A percentile compares a stretch with the other conserved stretches of the same genome.
These are phyloP conservation scores for Ceriops zippeliana DNA, from an alignment of 345 rosid species.

Conservation along the genomic window DNA sequence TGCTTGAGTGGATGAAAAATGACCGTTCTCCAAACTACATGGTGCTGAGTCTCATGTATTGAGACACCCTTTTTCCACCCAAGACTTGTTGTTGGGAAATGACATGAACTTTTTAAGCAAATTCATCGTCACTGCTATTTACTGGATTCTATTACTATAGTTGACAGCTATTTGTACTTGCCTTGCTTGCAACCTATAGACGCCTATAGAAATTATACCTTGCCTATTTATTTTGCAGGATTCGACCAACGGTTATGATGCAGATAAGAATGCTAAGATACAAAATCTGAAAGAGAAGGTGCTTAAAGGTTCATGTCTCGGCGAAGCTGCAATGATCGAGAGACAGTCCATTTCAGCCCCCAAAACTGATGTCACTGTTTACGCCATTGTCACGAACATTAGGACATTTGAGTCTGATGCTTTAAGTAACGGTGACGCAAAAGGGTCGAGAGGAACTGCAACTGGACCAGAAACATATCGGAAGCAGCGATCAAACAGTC, in stretches of 20 bases:
- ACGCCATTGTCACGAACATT: constrained; percentile 68
- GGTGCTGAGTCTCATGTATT: too few species aligned
- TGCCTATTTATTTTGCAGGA: constrained; percentile 35
- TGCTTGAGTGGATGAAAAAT: too few species aligned
- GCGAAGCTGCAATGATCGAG: constrained; percentile 37
- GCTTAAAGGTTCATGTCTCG: constrained; percentile 42
- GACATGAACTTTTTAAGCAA: too few species aligned
- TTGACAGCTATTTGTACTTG: background rate
- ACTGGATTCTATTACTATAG: too few species aligned
- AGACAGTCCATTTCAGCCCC: constrained; percentile 35
- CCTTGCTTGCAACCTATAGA: background rate
- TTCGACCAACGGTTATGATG: constrained; percentile 30
- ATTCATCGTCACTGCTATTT: too few species aligned
- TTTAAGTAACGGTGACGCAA: constrained; percentile 45
- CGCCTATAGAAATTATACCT: background rate
- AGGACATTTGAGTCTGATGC: constrained; percentile 35
- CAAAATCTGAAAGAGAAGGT: constrained; percentile 57
- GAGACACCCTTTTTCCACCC: too few species aligned
- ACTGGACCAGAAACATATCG: constrained; percentile 34
- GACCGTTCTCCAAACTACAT: too few species aligned
- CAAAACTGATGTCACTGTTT: constrained; percentile 45
- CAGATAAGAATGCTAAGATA: constrained; percentile 43
- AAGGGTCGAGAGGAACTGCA: constrained; percentile 36
- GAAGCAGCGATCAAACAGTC: constrained; percentile 56
- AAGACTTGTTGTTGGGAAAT: too few species aligned